These are phyloP conservation scores for Apiospora aurea DNA, from an alignment of 2,329 filamentous ascomycete species.

Conservation along the genomic window DNA sequence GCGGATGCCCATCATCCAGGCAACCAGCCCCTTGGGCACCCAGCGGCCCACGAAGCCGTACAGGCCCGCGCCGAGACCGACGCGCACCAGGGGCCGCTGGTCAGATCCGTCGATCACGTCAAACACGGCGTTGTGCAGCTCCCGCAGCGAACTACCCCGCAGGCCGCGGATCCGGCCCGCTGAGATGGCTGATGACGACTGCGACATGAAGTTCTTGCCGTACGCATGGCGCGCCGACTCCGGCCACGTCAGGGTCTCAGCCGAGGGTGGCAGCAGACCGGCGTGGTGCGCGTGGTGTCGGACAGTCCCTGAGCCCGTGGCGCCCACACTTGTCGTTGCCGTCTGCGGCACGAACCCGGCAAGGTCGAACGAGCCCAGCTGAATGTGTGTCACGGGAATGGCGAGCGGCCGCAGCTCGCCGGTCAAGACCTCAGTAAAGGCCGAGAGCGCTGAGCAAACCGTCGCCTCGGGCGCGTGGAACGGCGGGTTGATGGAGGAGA, in stretches of 20 bases:
- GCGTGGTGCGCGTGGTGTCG: constrained; percentile 39
- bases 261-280: constrained; percentile 49
- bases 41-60: constrained; percentile 88
- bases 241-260: constrained; percentile 69
- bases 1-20: constrained; percentile 89
- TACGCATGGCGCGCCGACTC: constrained; percentile 67
- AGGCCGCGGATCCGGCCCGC: constrained; percentile 64
- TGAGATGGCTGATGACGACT: constrained; percentile 62
- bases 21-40: constrained; percentile 79
- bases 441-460: constrained; percentile 84
- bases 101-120: constrained; percentile 79
- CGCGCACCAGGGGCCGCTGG: constrained; percentile 70
- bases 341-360: constrained; percentile 63
- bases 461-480: constrained; percentile 88
- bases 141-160: constrained; percentile 75
- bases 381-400: constrained; percentile 85
- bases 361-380: constrained; percentile 91
- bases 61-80: constrained; percentile 83
- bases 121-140: constrained; percentile 87
- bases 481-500: constrained; percentile 79
- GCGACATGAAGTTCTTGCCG: constrained; percentile 65
- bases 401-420: constrained; percentile 79
- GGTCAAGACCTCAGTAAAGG: constrained; percentile 81
- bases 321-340: neutral
- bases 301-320: constrained; percentile 30